Evolutionary conservation across 2,329 filamentous ascomycete genomes (phyloP), one percentile per base, ranked within the genome.

Genomic region (Talaromyces sp.): DNA sequence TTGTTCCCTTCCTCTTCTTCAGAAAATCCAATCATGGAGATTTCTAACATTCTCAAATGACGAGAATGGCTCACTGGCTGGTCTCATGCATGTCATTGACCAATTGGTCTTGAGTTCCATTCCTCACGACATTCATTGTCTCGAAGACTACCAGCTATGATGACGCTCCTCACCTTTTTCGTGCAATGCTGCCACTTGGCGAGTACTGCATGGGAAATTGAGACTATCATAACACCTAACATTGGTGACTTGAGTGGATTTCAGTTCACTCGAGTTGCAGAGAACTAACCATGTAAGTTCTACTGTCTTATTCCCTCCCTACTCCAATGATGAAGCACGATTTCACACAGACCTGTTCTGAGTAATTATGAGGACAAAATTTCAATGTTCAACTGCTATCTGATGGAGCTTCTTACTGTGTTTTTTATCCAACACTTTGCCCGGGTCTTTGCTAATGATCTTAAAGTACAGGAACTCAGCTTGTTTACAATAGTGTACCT

Each of bases 281-380:
- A 10, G 19, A 20, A 35, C 27, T n/a, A 22, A 32, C 33, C 24
- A 27, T 20, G 40, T 35, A 16, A 43, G 51, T 50, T 8, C 36
- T 42, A 35, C 47, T 22, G 24, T 43, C 54, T 33, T 30, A 4
- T 44, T 43, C 33, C n/a, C 30, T 19, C 11, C 33, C 33, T 22
- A 41, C 58, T 57, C 56, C 56, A 66, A 77, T 82, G 80, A 82
- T 82, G 81, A 83, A 77, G 76, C 70, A 71, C 24, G 75, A 78
- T 82, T 79, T 78, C 69, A 84, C 73, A 77, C 75, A 77, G 71
- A 77, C 73, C 74, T 77, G 73, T 90, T 88, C 90, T 88, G 86
- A 90, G 77, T 81, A 79, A 78, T 76, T 83, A 66, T 78, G 75
- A 72, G 71, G 75, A 78, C 65, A 62, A 69, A 63, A 53, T 71